These are phyloP conservation scores for Aspergillus versicolor DNA, from an alignment of 2,329 filamentous ascomycete genomes.

Conservation along the genomic window DNA sequence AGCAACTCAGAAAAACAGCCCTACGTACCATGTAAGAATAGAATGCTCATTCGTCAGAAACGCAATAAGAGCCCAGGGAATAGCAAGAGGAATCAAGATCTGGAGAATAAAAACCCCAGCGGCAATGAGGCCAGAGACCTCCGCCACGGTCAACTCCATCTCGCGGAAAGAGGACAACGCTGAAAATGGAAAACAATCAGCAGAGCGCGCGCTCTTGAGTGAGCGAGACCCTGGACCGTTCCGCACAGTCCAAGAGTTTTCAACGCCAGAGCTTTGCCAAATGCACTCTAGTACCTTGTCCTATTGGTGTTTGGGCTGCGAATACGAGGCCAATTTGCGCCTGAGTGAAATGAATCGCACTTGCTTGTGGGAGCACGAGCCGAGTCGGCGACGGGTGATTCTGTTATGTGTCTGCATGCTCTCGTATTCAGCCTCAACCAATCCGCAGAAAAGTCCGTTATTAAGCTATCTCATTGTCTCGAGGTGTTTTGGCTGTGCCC, in stretches of 20 bases:
- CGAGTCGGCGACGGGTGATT: no score
- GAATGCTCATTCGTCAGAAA: constrained; percentile 36
- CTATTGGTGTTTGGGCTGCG: no score
- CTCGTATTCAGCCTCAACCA: no score
- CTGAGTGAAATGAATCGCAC: no score
- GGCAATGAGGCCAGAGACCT: constrained; percentile 44
- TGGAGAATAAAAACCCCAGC: constrained; percentile 20
- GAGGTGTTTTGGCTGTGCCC: not conserved
- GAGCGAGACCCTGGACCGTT: no score
- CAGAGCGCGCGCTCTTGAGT: not conserved
- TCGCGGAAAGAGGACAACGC: not conserved
- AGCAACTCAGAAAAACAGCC: not conserved
- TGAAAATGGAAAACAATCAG: not conserved
- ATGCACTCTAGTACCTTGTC: no score
- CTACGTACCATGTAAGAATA: constrained; percentile 38
- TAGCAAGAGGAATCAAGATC: not conserved
- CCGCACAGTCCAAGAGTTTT: no score
- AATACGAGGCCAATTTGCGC: no score
- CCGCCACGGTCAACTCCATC: constrained; percentile 31
- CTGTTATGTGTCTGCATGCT: no score
- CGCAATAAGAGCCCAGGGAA: not conserved
- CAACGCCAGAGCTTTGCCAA: no score
- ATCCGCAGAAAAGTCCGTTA: no score
- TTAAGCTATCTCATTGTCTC: not conserved
- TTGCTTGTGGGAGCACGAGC: no score